Conservation (phyloP, 352 stramenopile genomes). For the Phytophthora melonis region DNA sequence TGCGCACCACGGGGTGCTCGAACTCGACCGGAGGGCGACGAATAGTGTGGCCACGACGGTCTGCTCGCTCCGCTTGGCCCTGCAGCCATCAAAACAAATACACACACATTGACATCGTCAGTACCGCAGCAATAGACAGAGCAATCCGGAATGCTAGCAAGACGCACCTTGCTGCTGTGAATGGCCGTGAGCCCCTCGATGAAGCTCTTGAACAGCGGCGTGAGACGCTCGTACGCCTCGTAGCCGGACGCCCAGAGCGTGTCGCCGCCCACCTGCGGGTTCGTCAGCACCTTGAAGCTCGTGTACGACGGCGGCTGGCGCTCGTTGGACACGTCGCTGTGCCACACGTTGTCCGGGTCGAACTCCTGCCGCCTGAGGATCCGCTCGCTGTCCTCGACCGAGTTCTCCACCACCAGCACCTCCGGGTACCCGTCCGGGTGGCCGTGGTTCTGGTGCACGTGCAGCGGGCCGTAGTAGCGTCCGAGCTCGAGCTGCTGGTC, state of each 20-base stretch:
- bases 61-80: background rate
- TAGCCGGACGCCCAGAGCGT: conserved; percentile 4
- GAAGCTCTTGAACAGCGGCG: background rate
- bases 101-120: background rate
- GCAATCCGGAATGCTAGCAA: background rate
- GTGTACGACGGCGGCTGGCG: conserved; percentile 3
- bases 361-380: background rate
- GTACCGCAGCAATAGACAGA: too few relatives aligned
- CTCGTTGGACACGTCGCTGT: conserved; percentile 5
- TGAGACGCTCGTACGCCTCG: conserved; percentile 1
- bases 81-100: background rate
- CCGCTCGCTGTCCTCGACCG: conserved; percentile 1
- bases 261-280: background rate
- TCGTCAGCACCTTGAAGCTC: conserved; percentile 8
- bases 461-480: conserved; percentile 7
- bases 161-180: background rate
- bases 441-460: conserved; percentile 5
- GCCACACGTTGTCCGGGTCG: conserved; percentile 3
- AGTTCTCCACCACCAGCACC: conserved; percentile 6
- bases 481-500: conserved; percentile 4
- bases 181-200: background rate
- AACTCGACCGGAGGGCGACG: conserved; percentile 3
- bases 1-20: conserved; percentile 1
- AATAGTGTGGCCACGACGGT: background rate
- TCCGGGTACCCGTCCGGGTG: background rate